Evolutionary conservation across 129 eudicot genomes (phyloP), one percentile per base, ranked within the genome.

Genomic region (Helichrysum umbraculigerum): DNA sequence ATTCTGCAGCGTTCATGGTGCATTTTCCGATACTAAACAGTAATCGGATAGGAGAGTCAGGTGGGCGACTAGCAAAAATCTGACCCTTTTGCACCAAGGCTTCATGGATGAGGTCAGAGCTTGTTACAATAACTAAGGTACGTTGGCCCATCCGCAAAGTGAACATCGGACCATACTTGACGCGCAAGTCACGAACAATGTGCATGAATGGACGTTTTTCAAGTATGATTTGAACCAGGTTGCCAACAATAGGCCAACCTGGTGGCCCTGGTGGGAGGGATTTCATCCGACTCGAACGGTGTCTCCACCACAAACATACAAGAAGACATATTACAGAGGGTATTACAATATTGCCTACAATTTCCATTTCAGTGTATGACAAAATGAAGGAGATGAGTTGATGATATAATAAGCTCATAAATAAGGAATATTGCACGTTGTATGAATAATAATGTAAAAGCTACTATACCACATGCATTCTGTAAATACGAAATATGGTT

Each of bases 91-190:
- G 88, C 15, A 93, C 98, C 1, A 93, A 83, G 25, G 98, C 98
- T 81, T 93, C 96, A 52, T 93, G 96, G 69, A 90, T 93, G 29
- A 93, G 95, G 14, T 93, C 98, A 0, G 98, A 82, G 81, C 93
- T 88, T 0, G 95, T 86, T 28, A 93, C 66, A 15, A 93, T 79
- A 21, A 93, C 70, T 7, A 93, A 73, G 52, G 98, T 93, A 1
- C 96, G 86, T 65, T 93, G 98, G 35, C 98, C 98, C 98, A 93
- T 93, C 62, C 90, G 83, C 95, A 93, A 85, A 81, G 95, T 93
- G 87, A 93, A 93, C 61, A 93, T 93, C 0, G 98, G 98, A 5
- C 98, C 98, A 62, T 93, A 93, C 77, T 82, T 86, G 33, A 66
- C 56, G 7, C 96, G 89, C 25, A 90, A 81, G 78, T 93, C 98